These are phyloP conservation scores for Dioszegia aurantiaca DNA, from an alignment of 768 basidiomycete species.

Conservation along the genomic window DNA sequence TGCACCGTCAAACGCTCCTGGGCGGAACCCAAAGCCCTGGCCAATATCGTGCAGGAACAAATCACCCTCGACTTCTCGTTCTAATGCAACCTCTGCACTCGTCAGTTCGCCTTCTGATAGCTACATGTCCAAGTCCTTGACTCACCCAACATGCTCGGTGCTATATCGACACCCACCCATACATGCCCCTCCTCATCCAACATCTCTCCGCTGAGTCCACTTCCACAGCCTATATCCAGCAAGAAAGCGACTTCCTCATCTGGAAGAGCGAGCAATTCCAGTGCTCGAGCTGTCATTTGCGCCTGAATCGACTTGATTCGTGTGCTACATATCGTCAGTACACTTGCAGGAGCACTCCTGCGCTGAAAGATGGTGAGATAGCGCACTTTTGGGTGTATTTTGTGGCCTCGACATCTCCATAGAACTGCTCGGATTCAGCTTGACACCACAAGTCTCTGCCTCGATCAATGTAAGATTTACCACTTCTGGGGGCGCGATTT, in stretches of 20 bases:
- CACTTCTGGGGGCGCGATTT: conserved; percentile 84
- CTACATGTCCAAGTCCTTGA: no score
- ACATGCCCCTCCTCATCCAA: conserved; percentile 87
- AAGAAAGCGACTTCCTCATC: conserved; percentile 75
- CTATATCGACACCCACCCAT: conserved; percentile 92
- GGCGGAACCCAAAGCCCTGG: conserved; percentile 93
- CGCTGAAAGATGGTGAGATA: conserved; percentile 14
- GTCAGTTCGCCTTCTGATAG: no score
- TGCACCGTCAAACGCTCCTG: conserved; percentile 95
- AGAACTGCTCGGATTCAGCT: conserved; percentile 66
- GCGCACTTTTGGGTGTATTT: conserved; percentile 96
- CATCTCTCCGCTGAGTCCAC: conserved; percentile 94
- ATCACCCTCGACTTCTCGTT: conserved; percentile 93
- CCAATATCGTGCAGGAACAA: conserved; percentile 96
- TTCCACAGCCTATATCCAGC: conserved; percentile 94
- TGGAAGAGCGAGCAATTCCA: conserved; percentile 83
- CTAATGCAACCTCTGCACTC: conserved; percentile 80
- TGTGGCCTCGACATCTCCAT: conserved; percentile 89
- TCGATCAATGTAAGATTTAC: conserved; percentile 56
- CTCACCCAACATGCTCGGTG: conserved; percentile 94
- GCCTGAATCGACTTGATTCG: conserved; percentile 96
- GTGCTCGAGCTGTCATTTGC: conserved; percentile 92
- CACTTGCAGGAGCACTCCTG: background rate
- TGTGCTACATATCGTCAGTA: conserved; percentile 58
- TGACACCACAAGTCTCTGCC: background rate